Conservation (phyloP, 768 basidiomycete species). For the Lentinula boryana region DNA sequence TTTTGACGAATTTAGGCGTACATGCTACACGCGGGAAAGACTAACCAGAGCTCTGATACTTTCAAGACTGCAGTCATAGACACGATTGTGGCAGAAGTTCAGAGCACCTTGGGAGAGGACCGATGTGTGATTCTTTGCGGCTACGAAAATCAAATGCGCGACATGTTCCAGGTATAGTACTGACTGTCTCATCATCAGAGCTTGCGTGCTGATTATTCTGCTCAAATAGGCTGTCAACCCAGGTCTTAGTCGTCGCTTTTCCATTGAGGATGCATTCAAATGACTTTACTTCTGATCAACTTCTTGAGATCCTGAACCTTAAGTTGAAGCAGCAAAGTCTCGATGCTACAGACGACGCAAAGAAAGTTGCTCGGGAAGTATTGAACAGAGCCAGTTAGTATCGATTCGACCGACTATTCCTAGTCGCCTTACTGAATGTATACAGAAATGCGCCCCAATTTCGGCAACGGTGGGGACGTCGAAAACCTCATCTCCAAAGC, state of each 20-base stretch:
- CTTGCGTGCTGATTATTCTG: slow-evolving; percentile 26
- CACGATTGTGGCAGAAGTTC: slow-evolving; percentile 41
- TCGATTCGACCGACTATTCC: not conserved
- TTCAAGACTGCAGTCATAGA: slow-evolving; percentile 42
- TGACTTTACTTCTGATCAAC: slow-evolving; percentile 56
- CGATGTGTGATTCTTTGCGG: slow-evolving; percentile 38
- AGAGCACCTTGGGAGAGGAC: slow-evolving; percentile 40
- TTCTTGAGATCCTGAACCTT: slow-evolving; percentile 43
- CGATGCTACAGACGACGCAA: slow-evolving; percentile 49
- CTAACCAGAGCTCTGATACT: slow-evolving; percentile 16
- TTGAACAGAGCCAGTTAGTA: slow-evolving; percentile 30
- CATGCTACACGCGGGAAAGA: not conserved
- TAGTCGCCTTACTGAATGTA: slow-evolving; percentile 13
- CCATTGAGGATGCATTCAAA: slow-evolving; percentile 62
- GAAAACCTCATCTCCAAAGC: slow-evolving; percentile 52
- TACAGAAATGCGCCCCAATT: slow-evolving; percentile 41
- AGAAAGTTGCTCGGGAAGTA: slow-evolving; percentile 45
- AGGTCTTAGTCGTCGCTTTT: slow-evolving; percentile 59
- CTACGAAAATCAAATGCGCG: slow-evolving; percentile 37
- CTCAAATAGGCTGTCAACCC: slow-evolving; percentile 20
- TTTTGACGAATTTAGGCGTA: not conserved
- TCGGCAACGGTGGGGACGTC: slow-evolving; percentile 61
- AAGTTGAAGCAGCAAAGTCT: slow-evolving; percentile 58
- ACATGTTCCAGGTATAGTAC: slow-evolving; percentile 60
- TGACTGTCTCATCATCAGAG: no score